Conservation (phyloP, 352 stramenopile species). For the Phytopythium chamaehyphon region DNA sequence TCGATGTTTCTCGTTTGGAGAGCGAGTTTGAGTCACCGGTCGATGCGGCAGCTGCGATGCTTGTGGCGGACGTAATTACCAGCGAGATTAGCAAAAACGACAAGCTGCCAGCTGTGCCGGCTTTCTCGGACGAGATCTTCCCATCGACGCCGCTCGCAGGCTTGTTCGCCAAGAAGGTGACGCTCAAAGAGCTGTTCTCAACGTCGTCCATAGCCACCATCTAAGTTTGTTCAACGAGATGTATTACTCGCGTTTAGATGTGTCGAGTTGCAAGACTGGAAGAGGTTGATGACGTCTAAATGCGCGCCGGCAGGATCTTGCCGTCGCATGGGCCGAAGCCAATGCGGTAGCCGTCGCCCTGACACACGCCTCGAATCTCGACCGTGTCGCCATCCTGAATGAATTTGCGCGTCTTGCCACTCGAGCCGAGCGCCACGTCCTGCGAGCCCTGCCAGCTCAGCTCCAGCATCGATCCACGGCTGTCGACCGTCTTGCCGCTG, state of each 20-base stretch:
- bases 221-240: conserved; percentile 9
- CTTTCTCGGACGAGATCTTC: conserved; percentile 24
- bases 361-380: conserved; percentile 90
- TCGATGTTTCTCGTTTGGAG: conserved; percentile 40
- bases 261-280: background rate
- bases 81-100: conserved; percentile 5
- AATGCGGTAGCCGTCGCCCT: conserved; percentile 90
- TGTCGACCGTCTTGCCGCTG: conserved; percentile 84
- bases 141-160: conserved; percentile 17
- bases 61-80: background rate
- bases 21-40: conserved; percentile 15
- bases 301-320: conserved; percentile 85
- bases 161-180: conserved; percentile 27
- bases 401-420: conserved; percentile 89
- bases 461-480: conserved; percentile 95
- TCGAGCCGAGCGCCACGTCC: conserved; percentile 69
- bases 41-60: conserved; percentile 3
- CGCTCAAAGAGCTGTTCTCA: conserved; percentile 38
- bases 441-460: conserved; percentile 93
- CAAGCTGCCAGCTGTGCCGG: conserved; percentile 17
- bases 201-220: conserved; percentile 32
- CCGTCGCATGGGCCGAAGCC: conserved; percentile 94
- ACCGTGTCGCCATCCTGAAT: conserved; percentile 94
- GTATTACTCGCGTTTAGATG: too few species aligned
- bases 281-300: conserved; percentile 25